Evolutionary conservation across 1,139 yeast genomes (phyloP).

Genomic region (Tardiomyces blankii): DNA sequence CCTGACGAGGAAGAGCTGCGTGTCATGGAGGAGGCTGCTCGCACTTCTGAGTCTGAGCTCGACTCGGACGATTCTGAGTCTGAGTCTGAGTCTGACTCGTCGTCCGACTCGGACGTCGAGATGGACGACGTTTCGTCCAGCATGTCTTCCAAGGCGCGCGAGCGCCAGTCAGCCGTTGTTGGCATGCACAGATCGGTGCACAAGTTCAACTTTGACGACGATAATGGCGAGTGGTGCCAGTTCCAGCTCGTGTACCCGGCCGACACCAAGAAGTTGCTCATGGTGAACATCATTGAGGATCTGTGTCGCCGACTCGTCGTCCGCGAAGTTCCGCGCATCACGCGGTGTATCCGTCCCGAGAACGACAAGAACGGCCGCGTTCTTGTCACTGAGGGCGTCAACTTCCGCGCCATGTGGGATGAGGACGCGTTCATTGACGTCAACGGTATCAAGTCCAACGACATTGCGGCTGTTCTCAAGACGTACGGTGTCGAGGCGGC

Average conservation of each 20-base stretch:
- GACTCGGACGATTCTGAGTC: conserved; percentile 21
- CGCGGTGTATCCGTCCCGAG: conserved; percentile 85
- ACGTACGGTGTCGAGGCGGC: conserved; percentile 99
- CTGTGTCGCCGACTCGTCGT: conserved; percentile 86
- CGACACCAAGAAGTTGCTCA: conserved; percentile 81
- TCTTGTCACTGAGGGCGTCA: conserved; percentile 95
- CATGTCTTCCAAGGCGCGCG: conserved; percentile 54
- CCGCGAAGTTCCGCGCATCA: conserved; percentile 83
- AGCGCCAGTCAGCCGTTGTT: conserved; percentile 76
- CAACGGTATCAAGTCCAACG: conserved; percentile 82
- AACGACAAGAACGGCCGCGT: conserved; percentile 44
- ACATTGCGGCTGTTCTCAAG: conserved; percentile 76
- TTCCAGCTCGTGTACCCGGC: conserved; percentile 78
- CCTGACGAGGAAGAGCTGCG: conserved; percentile 86
- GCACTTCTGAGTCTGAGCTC: conserved; percentile 33
- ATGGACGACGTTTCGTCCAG: conserved; percentile 9
- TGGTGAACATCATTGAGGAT: conserved; percentile 94
- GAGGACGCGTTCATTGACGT: conserved; percentile 88
- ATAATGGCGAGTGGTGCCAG: conserved; percentile 83
- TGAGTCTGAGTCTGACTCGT: conserved; percentile 13
- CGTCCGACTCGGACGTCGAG: conserved; percentile 12
- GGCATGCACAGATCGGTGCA: conserved; percentile 62
- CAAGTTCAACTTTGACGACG: conserved; percentile 83
- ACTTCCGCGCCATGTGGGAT: conserved; percentile 97
- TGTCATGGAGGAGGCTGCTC: conserved; percentile 43